Evolutionary conservation across 345 rosid genomes (phyloP).

Genomic region (Eucalyptus dawsonii): DNA sequence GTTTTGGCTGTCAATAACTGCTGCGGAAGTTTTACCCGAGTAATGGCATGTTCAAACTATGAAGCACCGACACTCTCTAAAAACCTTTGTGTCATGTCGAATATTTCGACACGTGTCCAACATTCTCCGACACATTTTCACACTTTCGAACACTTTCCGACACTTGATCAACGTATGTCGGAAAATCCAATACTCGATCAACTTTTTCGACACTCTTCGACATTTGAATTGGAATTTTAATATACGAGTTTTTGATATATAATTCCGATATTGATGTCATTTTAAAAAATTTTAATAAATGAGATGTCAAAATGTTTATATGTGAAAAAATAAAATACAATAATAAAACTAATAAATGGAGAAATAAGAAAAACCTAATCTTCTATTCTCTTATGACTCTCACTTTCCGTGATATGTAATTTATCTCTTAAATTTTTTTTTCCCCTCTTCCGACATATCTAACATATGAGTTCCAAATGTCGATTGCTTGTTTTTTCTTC

Average conservation of each 20-base stretch:
- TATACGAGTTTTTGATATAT: fast-evolving
- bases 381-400: too few species aligned
- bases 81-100: fast-evolving
- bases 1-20: neutral
- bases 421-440: too few species aligned
- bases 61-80: too few species aligned
- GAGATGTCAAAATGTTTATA: too few species aligned
- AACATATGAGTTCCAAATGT: fast-evolving
- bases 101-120: fast-evolving
- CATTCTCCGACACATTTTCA: fast-evolving
- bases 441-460: too few species aligned
- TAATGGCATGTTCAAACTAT: neutral
- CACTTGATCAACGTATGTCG: fast-evolving
- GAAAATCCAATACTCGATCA: fast-evolving
- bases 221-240: fast-evolving
- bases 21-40: neutral
- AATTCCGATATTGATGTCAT: fast-evolving
- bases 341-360: too few species aligned
- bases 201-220: fast-evolving
- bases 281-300: too few species aligned
- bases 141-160: fast-evolving
- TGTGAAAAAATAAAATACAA: too few species aligned
- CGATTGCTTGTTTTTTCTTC: too few species aligned
- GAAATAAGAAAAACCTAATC: too few species aligned
- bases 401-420: too few species aligned